These are phyloP conservation scores for Bruguiera gymnorhiza DNA, from an alignment of 345 rosid species.

Conservation along the genomic window DNA sequence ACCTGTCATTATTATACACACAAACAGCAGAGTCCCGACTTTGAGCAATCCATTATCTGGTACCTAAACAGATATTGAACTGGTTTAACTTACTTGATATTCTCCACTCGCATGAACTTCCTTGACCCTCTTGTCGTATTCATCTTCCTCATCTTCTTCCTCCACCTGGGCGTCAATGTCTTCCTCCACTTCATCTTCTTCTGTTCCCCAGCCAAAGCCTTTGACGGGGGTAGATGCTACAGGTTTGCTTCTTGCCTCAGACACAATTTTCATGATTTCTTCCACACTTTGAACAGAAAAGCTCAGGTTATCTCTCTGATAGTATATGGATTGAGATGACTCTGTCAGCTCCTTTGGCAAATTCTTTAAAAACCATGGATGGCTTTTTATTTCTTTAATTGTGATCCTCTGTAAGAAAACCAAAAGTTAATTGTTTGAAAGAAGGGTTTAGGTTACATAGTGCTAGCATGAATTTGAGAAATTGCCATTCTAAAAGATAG, in stretches of 20 bases:
- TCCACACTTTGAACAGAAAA: conserved; percentile 74
- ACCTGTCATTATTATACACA: conserved; percentile 14
- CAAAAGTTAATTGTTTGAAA: background rate
- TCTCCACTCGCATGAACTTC: conserved; percentile 90
- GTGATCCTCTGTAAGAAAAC: conserved; percentile 25
- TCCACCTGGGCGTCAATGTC: conserved; percentile 55
- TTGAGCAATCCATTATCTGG: background rate
- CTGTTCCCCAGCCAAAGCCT: conserved; percentile 71
- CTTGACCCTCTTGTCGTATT: conserved; percentile 82
- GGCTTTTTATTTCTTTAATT: conserved; percentile 36
- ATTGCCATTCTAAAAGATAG: too few species aligned
- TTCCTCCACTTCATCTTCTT: conserved; percentile 53
- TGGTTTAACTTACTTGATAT: conserved; percentile 40
- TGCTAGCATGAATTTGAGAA: too few species aligned
- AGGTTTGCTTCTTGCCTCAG: conserved; percentile 75
- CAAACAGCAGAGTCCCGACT: background rate
- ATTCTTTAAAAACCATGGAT: conserved; percentile 95
- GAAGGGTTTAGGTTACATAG: background rate
- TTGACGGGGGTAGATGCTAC: conserved; percentile 46
- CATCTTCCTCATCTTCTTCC: conserved; percentile 74
- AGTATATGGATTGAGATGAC: conserved; percentile 67
- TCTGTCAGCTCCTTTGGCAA: conserved; percentile 84
- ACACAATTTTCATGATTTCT: conserved; percentile 87
- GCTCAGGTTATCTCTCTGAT: conserved; percentile 68
- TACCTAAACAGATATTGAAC: background rate